phyloP scores from a whole-genome alignment of 805 yeast genomes.

The Pichia phayaonensis region DNA sequence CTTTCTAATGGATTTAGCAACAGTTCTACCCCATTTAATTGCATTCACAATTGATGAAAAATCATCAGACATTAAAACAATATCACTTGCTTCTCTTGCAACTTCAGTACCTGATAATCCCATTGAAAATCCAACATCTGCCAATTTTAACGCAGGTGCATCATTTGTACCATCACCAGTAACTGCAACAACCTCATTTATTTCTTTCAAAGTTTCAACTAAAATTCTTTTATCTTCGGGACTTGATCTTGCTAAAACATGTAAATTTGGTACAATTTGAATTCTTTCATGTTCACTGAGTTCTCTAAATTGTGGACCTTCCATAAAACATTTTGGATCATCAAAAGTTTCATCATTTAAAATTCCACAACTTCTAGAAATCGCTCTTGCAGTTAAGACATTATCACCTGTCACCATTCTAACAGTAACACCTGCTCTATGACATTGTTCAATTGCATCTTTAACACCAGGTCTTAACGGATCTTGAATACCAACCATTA shows the following conservation, averaged over 20 bases:
- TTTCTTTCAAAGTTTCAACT: slow-evolving; percentile 68
- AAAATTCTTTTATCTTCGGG: slow-evolving; percentile 91
- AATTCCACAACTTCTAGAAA: slow-evolving; percentile 81
- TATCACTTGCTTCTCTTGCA: slow-evolving; percentile 97
- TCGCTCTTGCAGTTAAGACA: slow-evolving; percentile 82
- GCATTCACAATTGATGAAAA: slow-evolving; percentile 93
- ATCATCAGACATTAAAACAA: slow-evolving; percentile 95
- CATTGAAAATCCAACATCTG: slow-evolving; percentile 98
- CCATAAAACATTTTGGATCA: slow-evolving; percentile 65
- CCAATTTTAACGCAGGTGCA: slow-evolving; percentile 94
- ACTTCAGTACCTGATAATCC: slow-evolving; percentile 98
- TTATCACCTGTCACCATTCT: slow-evolving; percentile 99
- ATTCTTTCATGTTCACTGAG: slow-evolving; percentile 50
- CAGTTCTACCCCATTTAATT: slow-evolving; percentile 97
- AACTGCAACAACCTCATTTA: slow-evolving; percentile 95
- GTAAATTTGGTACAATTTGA: slow-evolving; percentile 59
- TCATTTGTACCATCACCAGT: slow-evolving; percentile 99
- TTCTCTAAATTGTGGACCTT: slow-evolving; percentile 84
- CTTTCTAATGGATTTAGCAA: slow-evolving; percentile 86
- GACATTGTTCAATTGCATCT: slow-evolving; percentile 83
- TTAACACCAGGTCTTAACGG: slow-evolving; percentile 87
- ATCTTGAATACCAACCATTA: slow-evolving; percentile 88
- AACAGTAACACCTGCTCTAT: slow-evolving; percentile 86
- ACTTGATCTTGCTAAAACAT: slow-evolving; percentile 87
- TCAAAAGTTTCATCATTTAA: slow-evolving; percentile 42